Evolutionary conservation across 1,284 basidiomycete genomes (phyloP).

Genomic region (Kwoniella shivajii): DNA sequence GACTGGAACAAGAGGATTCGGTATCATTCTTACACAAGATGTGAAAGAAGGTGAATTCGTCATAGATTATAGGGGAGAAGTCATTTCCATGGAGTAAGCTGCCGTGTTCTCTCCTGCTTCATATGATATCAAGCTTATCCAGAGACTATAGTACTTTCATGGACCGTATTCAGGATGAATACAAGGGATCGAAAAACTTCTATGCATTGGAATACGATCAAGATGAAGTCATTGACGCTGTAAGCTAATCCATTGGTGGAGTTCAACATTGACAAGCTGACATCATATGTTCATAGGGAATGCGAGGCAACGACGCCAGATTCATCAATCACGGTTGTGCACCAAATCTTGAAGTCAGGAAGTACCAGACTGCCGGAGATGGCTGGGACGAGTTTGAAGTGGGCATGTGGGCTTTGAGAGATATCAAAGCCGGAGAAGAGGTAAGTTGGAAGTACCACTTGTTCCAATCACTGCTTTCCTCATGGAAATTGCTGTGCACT

Average conservation of each 20-base stretch:
- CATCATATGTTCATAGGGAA: conserved; percentile 37
- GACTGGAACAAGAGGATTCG: conserved; percentile 57
- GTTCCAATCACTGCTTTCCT: background rate
- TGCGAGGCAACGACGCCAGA: conserved; percentile 55
- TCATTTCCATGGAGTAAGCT: conserved; percentile 42
- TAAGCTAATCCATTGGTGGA: conserved; percentile 32
- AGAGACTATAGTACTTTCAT: conserved; percentile 38
- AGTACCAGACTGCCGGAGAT: conserved; percentile 49
- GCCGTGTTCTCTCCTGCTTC: background rate
- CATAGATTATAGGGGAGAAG: conserved; percentile 57
- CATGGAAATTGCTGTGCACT: no score
- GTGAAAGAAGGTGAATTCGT: conserved; percentile 56
- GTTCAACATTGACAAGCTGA: no score
- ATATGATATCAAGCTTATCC: background rate
- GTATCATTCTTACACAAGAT: conserved; percentile 51
- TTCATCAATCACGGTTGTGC: conserved; percentile 58
- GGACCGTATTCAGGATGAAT: conserved; percentile 44
- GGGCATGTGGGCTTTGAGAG: conserved; percentile 53
- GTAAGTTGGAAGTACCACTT: conserved; percentile 35
- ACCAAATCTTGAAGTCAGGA: conserved; percentile 54
- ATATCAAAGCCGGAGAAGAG: conserved; percentile 56
- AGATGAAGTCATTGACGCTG: conserved; percentile 57
- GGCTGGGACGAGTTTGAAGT: conserved; percentile 56
- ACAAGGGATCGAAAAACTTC: conserved; percentile 49
- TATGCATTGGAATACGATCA: conserved; percentile 57